Conservation (phyloP, 31 red algal species). For the Asparagopsis taxiformis region DNA sequence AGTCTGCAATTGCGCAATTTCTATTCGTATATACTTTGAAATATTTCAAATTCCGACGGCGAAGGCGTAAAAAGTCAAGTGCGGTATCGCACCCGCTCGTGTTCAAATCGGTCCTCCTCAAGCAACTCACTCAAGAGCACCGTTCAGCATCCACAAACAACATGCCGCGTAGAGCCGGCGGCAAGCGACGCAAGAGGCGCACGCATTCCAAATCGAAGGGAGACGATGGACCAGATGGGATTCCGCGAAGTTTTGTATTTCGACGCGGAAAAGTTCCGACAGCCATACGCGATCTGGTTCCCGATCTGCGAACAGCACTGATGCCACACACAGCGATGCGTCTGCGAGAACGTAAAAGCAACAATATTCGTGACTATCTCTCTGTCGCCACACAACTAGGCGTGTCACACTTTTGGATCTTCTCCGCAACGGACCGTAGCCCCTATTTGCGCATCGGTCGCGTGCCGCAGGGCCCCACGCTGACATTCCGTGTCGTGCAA, state of each 20-base stretch:
- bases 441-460: slow-evolving; percentile 64
- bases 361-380: slow-evolving; percentile 65
- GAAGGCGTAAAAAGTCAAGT: too few species aligned
- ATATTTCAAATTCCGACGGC: too few species aligned
- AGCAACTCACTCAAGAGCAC: too few species aligned
- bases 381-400: slow-evolving; percentile 63
- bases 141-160: too few species aligned
- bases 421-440: slow-evolving; percentile 47
- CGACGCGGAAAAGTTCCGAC: slow-evolving; percentile 70
- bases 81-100: too few species aligned
- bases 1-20: too few species aligned
- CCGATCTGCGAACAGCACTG: slow-evolving; percentile 67
- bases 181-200: slow-evolving; percentile 60
- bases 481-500: slow-evolving; percentile 75
- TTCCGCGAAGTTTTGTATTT: background rate
- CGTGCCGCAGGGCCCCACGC: slow-evolving; percentile 84
- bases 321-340: slow-evolving; percentile 80
- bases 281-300: slow-evolving; percentile 62
- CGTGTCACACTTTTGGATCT: slow-evolving; percentile 85
- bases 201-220: slow-evolving; percentile 40
- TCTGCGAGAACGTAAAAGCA: slow-evolving; percentile 57
- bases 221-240: background rate
- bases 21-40: too few species aligned
- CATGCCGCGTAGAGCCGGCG: slow-evolving; percentile 60
- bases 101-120: too few species aligned